Evolutionary conservation across 2,329 filamentous ascomycete species (phyloP).

Genomic region (Cryphonectria parasitica): DNA sequence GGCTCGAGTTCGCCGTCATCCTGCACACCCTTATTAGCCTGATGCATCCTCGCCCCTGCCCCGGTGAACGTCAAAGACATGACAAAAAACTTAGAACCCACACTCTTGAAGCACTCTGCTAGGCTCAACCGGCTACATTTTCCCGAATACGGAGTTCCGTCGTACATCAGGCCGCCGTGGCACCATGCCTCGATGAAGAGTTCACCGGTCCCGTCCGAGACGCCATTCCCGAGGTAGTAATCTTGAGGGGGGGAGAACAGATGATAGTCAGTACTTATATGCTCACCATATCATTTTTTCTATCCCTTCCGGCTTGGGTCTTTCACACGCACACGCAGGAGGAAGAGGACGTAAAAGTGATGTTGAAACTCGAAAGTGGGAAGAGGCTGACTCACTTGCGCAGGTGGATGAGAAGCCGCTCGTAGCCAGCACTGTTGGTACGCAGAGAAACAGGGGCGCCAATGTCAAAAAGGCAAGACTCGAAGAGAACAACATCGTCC

Average conservation of each 20-base stretch:
- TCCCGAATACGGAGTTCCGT: background rate
- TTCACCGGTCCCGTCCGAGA: constrained; percentile 21
- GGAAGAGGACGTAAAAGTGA: background rate
- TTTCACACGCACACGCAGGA: background rate
- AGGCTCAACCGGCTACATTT: constrained; percentile 18
- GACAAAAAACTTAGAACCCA: too few relatives aligned
- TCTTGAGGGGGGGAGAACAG: background rate
- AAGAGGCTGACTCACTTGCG: background rate
- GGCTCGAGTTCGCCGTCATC: constrained; percentile 14
- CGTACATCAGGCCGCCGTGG: constrained; percentile 5
- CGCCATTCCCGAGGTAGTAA: constrained; percentile 28
- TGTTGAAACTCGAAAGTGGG: too few relatives aligned
- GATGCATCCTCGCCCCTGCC: too few relatives aligned
- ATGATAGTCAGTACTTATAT: background rate
- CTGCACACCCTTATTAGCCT: background rate
- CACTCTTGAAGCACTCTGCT: constrained; percentile 25
- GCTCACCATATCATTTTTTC: background rate
- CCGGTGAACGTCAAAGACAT: too few relatives aligned
- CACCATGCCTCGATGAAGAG: constrained; percentile 26
- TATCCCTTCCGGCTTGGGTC: background rate
- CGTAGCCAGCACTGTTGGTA: background rate
- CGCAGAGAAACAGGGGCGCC: background rate
- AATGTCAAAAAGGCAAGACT: background rate
- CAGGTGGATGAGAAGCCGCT: background rate
- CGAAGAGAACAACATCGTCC: background rate